Evolutionary conservation across 768 basidiomycete genomes (phyloP), one percentile per base, ranked within the genome.

Genomic region (Podaxis mareebaensis): DNA sequence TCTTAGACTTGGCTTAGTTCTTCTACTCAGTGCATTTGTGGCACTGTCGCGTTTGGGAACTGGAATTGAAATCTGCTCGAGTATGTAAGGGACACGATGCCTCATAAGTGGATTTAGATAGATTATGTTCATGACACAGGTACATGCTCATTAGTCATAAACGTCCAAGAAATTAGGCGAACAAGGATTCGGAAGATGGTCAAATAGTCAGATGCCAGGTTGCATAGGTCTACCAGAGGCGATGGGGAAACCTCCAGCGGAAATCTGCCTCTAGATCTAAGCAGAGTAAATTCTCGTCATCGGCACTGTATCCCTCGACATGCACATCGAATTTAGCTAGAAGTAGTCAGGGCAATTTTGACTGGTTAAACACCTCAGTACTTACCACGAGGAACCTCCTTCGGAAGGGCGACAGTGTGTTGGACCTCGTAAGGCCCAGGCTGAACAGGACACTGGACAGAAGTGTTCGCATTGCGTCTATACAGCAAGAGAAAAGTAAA

Each of bases 351-450:
- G 53, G 39, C 48, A 46, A 30, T 33, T 39, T 54, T 4, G 30
- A 24, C 39, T 30, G 58, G 20, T 22, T n/a, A 22, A n/a, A 13
- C 30, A 15, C 20, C n/a, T 22, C 6, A 44, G 46, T n/a, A 68
- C 80, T 60, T 63, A 86, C 87, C 95, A 75, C 78, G 82, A 0
- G 97, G 97, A 56, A 99, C 96, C 77, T 99, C 95, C 68, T 83
- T 91, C 12, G 97, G 97, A 12, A 99, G 80, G 17, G 84, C 80
- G 57, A 98, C 95, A 0, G 89, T 93, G 68, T 98, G 95, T 8
- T 76, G 76, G 46, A 99, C 85, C n/a, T 70, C 76, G 74, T 99
- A 89, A 0, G 77, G 61, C 2, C 93, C 95, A 42, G 80, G 74
- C 53, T 88, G 68, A 20, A 98, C 88, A 1, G 97, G 97, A 74